Evolutionary conservation across 495 filamentous ascomycete species (phyloP).

Genomic region (Pyrenula aspistea): DNA sequence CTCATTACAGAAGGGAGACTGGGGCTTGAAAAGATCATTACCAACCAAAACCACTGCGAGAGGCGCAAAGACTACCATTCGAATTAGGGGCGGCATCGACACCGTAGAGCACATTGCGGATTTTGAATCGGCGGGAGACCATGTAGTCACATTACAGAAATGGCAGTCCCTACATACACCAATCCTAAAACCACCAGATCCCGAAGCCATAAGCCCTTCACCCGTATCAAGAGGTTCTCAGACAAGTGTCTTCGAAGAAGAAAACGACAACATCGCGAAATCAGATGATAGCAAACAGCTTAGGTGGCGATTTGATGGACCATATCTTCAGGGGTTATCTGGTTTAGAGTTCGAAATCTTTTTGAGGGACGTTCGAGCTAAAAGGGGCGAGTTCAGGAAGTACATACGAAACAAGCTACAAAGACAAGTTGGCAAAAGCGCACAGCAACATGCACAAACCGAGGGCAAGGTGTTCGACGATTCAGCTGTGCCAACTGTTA

Average conservation of each 20-base stretch:
- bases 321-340: slow-evolving; percentile 68
- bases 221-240: background rate
- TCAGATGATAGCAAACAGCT: slow-evolving; percentile 5
- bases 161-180: slow-evolving; percentile 73
- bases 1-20: slow-evolving; percentile 73
- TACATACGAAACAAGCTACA: slow-evolving; percentile 39
- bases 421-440: slow-evolving; percentile 28
- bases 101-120: slow-evolving; percentile 87
- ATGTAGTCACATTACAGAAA: slow-evolving; percentile 70
- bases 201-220: background rate
- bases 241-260: slow-evolving; percentile 37
- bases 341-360: slow-evolving; percentile 60
- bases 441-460: slow-evolving; percentile 30
- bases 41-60: slow-evolving; percentile 55
- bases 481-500: slow-evolving; percentile 26
- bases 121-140: slow-evolving; percentile 73
- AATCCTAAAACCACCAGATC: background rate
- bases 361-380: slow-evolving; percentile 46
- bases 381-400: slow-evolving; percentile 47
- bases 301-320: slow-evolving; percentile 68
- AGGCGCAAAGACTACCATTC: slow-evolving; percentile 56
- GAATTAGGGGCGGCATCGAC: slow-evolving; percentile 59
- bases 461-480: slow-evolving; percentile 28
- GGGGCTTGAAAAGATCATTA: slow-evolving; percentile 84
- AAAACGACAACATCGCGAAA: slow-evolving; percentile 29